Base-by-base conservation (phyloP, 2,329 filamentous ascomycete genomes). In the Ramularia endophylla region DNA sequence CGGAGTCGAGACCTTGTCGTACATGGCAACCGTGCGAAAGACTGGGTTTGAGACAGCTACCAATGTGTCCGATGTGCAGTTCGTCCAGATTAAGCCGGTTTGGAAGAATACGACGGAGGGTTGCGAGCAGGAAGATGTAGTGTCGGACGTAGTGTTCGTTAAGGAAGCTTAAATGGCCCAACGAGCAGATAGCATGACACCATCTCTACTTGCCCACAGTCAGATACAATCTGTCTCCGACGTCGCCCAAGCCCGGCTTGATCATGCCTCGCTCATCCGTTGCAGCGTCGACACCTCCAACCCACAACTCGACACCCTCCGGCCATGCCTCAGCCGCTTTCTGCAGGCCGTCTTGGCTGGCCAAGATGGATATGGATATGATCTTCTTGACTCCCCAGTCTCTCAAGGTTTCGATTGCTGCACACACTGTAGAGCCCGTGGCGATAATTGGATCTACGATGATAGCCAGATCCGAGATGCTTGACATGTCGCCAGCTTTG, bases 361-460 rank as follows among this genome's bases (percentile, higher is more conserved):
- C 87, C 19, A 95, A 63, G 18, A 97, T 77, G 32, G 78, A 77
- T 19, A 94, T 67, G 29, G 95, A 78, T 30, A 95, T 68, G 41
- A 97, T 80, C 45, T 77, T 75, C 67, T 83, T 75, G n/a, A 88
- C 87, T 19, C 90, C 90, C 89, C 90, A 97, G 60, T 97, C 89
- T 40, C 75, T 77, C 44, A 97, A 71, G 1, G 87, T 88, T 59
- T 92, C 85, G 59, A 97, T 94, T 4, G 90, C 90, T 0, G 90
- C 90, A 20, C 80, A 83, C 44, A 86, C 86, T 2, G 90, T 97
- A 1, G 87, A 87, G 27, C 90, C 90, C 0, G 92, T 97, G 1
- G 90, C 92, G 59, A 97, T 94, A 54, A 97, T 79, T 3, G 90
- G 92, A 61, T 97, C 90, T 35, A 95, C 77, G 40, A 95, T 71